A percentile compares a stretch with the other conserved stretches of the same genome.
Conservation (phyloP, 2,329 filamentous ascomycete species). For the Colletotrichum coccodes region DNA sequence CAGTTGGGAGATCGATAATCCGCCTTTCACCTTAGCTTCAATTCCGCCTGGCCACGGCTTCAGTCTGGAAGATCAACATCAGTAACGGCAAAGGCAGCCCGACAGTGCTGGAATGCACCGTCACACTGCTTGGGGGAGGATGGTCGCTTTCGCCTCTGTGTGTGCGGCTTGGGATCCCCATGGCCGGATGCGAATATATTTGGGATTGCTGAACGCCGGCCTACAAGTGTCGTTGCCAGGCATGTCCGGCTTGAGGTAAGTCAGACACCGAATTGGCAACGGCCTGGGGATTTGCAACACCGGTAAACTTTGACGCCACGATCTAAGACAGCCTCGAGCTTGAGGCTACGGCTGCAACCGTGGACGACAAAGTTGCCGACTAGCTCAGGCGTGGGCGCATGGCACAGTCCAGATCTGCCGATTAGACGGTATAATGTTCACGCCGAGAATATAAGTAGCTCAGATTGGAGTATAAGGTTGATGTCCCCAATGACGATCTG, state of each 20-base stretch:
- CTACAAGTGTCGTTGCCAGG: background rate
- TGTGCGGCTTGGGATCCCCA: background rate
- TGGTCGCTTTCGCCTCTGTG: background rate
- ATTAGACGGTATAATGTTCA: background rate
- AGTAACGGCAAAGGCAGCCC: no score
- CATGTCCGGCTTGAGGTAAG: background rate
- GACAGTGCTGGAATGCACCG: background rate
- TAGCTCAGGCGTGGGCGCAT: background rate
- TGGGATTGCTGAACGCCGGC: background rate
- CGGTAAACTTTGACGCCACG: conserved; percentile 9
- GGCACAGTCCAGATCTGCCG: background rate
- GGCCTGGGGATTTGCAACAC: conserved; percentile 22
- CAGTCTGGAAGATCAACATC: background rate
- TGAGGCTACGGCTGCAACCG: conserved; percentile 10
- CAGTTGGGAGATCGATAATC: background rate
- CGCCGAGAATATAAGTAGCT: background rate
- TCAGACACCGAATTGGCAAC: background rate
- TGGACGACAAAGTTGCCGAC: background rate
- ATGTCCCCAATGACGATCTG: background rate
- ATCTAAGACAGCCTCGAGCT: background rate
- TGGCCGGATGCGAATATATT: background rate
- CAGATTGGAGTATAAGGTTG: background rate
- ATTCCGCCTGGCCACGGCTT: background rate
- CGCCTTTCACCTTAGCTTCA: no score
- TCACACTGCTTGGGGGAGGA: background rate